phyloP scores from a whole-genome alignment of 768 basidiomycete species.

The Pisolithus tinctorius region DNA sequence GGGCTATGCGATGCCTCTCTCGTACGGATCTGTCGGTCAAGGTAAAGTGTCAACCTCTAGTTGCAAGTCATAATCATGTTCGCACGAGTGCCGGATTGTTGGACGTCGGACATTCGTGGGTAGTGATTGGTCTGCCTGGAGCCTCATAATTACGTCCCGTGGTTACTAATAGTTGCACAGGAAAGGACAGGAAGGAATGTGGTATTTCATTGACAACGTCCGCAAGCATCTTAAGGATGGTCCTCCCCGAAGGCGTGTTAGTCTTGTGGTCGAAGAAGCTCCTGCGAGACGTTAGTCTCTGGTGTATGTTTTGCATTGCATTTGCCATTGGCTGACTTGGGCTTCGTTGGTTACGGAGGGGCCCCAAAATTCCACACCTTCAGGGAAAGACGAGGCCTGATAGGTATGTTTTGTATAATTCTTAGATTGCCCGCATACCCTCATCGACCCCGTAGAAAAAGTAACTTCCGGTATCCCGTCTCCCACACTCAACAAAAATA shows the following conservation, averaged over 20 bases:
- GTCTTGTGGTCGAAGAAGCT: conserved; percentile 73
- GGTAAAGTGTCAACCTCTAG: conserved; percentile 41
- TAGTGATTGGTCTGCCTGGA: conserved; percentile 48
- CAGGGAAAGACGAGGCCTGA: conserved; percentile 43
- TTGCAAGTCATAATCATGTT: conserved; percentile 86
- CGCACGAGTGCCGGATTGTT: conserved; percentile 81
- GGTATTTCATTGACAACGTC: conserved; percentile 76
- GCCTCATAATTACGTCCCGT: background rate
- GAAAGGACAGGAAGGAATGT: conserved; percentile 70
- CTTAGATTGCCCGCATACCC: conserved; percentile 1
- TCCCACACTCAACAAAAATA: conserved; percentile 82
- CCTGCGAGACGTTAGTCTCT: conserved; percentile 44
- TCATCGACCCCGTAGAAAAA: conserved; percentile 36
- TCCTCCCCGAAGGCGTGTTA: conserved; percentile 70
- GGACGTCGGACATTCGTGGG: conserved; percentile 95
- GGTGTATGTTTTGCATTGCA: too few species aligned
- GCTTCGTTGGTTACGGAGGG: conserved; percentile 50
- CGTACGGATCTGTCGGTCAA: conserved; percentile 79
- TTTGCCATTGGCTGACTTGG: too few species aligned
- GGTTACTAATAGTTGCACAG: conserved; percentile 30
- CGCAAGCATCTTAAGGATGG: conserved; percentile 75
- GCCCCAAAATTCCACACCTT: conserved; percentile 60
- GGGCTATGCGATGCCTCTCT: conserved; percentile 90
- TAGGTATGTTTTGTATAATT: conserved; percentile 44
- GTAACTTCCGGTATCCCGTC: conserved; percentile 97